These are phyloP conservation scores for Cicer yamashitae DNA, from an alignment of 306 rosid genomes.

Conservation along the genomic window DNA sequence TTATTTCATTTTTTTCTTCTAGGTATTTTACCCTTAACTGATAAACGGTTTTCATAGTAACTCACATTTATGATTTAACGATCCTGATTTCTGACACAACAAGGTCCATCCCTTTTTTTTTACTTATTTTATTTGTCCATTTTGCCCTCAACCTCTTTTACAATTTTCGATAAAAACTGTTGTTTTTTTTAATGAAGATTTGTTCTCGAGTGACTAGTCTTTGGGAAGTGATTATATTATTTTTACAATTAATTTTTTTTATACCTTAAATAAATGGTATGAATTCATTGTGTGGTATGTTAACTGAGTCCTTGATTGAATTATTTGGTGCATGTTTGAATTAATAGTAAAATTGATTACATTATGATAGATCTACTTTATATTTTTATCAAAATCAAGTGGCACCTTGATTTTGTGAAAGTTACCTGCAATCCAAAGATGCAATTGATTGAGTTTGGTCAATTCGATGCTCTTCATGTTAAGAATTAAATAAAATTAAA, in stretches of 20 bases:
- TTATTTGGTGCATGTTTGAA: not conserved
- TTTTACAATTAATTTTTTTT: not conserved
- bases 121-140: not conserved
- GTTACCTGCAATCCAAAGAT: no score
- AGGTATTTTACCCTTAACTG: not conserved
- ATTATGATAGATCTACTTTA: no score
- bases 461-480: not conserved
- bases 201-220: not conserved
- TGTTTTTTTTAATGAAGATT: not conserved
- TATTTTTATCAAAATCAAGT: no score
- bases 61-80: conserved; percentile 45
- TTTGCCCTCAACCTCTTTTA: conserved; percentile 21
- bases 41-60: conserved; percentile 37
- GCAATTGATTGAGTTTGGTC: not conserved
- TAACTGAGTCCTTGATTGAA: no score
- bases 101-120: conserved; percentile 21
- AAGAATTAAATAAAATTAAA: not conserved
- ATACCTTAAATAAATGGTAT: not conserved
- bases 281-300: not conserved
- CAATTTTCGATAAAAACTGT: conserved; percentile 10
- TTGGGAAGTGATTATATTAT: not conserved
- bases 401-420: no score
- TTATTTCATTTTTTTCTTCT: conserved; percentile 20
- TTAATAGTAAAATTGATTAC: no score
- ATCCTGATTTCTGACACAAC: conserved; percentile 42